phyloP scores from a whole-genome alignment of 176 grass and related monocot species.

The Carex cristatella region DNA sequence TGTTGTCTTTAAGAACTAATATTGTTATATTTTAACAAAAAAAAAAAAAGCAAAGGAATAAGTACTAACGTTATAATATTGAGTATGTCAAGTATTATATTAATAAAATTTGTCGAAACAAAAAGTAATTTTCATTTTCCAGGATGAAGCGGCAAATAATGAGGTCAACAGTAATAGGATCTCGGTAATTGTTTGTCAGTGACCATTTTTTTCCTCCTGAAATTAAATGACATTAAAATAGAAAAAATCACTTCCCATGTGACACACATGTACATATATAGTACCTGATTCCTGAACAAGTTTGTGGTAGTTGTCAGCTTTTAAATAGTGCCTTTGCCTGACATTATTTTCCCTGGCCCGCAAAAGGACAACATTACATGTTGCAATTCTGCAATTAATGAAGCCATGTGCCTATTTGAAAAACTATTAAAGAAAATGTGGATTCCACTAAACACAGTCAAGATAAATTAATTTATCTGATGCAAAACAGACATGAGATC shows the following conservation, averaged over 20 bases:
- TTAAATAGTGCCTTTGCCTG: not conserved
- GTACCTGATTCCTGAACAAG: not conserved
- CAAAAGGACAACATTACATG: not conserved
- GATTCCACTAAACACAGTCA: not conserved
- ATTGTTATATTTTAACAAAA: not conserved
- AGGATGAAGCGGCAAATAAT: no score
- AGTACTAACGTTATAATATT: no score
- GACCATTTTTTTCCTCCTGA: not conserved
- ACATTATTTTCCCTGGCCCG: not conserved
- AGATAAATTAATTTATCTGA: not conserved
- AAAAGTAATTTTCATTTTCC: no score
- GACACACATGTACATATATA: not conserved
- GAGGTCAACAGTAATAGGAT: no score
- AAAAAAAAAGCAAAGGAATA: no score
- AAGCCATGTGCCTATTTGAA: not conserved
- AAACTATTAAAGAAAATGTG: not conserved
- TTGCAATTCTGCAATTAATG: not conserved
- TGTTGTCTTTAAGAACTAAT: not conserved
- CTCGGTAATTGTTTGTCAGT: no score
- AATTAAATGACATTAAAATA: not conserved
- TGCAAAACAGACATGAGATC: conserved; percentile 62
- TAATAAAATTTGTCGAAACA: no score
- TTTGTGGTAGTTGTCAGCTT: not conserved
- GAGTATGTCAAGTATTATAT: no score
- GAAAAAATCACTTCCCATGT: not conserved